Percentiles rank a stretch among this genome's conserved stretches.
Conservation (phyloP, 805 yeast genomes). For the Kurtzmaniella cleridarum region DNA sequence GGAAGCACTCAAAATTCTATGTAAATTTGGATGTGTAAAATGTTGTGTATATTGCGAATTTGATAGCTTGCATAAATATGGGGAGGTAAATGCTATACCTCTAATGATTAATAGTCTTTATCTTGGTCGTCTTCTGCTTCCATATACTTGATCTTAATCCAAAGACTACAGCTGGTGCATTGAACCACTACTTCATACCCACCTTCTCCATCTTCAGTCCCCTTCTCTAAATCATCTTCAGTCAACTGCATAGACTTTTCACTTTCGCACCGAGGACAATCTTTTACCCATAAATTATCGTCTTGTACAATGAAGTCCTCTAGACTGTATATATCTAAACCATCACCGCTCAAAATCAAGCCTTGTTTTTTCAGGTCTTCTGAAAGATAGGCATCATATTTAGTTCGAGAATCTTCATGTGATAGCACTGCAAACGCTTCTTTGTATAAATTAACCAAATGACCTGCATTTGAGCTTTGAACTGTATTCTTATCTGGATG, state of each 20-base stretch:
- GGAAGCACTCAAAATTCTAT: no score
- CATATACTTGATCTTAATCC: slow-evolving; percentile 72
- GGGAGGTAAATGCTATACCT: no score
- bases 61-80: no score
- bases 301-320: slow-evolving; percentile 52
- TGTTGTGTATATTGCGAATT: no score
- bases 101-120: not conserved
- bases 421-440: slow-evolving; percentile 59
- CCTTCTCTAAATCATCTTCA: slow-evolving; percentile 57
- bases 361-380: slow-evolving; percentile 32
- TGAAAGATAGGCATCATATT: slow-evolving; percentile 49
- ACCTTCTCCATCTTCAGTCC: slow-evolving; percentile 46
- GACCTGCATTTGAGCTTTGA: slow-evolving; percentile 4
- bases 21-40: no score
- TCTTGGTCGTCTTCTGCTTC: slow-evolving; percentile 27
- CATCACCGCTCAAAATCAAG: slow-evolving; percentile 50
- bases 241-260: slow-evolving; percentile 49
- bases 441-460: slow-evolving; percentile 42
- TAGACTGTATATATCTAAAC: slow-evolving; percentile 61
- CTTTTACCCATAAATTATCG: slow-evolving; percentile 38
- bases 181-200: slow-evolving; percentile 67
- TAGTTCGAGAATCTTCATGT: slow-evolving; percentile 30
- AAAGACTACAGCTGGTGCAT: slow-evolving; percentile 77
- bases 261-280: slow-evolving; percentile 65
- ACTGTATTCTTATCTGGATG: slow-evolving; percentile 72